phyloP scores from a whole-genome alignment of 345 rosid species.

The Boechera retrofracta region DNA sequence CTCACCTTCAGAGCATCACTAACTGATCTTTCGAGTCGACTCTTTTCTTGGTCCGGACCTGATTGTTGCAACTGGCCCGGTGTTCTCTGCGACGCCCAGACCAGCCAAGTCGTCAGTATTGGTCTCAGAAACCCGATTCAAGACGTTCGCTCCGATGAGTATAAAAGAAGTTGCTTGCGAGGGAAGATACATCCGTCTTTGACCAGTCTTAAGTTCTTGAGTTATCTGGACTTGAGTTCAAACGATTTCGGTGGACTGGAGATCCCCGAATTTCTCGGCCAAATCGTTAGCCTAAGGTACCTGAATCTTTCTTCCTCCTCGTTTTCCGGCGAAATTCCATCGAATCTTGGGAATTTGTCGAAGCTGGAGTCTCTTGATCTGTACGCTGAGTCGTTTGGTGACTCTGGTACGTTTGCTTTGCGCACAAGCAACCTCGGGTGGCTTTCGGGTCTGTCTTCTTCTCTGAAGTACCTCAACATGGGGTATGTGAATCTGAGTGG shows the following conservation, averaged over 20 bases:
- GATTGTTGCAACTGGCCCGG: constrained; percentile 61
- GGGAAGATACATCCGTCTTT: constrained; percentile 55
- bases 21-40: constrained; percentile 48
- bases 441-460: constrained; percentile 51
- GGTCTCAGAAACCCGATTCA: constrained; percentile 47
- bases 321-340: constrained; percentile 49
- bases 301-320: constrained; percentile 51
- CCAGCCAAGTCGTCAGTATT: constrained; percentile 47
- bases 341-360: constrained; percentile 49
- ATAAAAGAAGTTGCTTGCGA: constrained; percentile 36
- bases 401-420: constrained; percentile 41
- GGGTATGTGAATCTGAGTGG: constrained; percentile 51
- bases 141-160: constrained; percentile 31
- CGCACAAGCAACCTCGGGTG: constrained; percentile 46
- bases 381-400: constrained; percentile 47
- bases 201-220: constrained; percentile 46
- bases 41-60: constrained; percentile 56
- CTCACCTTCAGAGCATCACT: constrained; percentile 48
- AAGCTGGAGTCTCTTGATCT: constrained; percentile 53
- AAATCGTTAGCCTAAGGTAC: constrained; percentile 37
- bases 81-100: constrained; percentile 41
- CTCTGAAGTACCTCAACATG: constrained; percentile 49
- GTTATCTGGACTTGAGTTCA: constrained; percentile 50
- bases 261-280: constrained; percentile 50
- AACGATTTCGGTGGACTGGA: constrained; percentile 45